Conservation (phyloP, 495 filamentous ascomycete species). For the Mycothermus thermophilus region DNA sequence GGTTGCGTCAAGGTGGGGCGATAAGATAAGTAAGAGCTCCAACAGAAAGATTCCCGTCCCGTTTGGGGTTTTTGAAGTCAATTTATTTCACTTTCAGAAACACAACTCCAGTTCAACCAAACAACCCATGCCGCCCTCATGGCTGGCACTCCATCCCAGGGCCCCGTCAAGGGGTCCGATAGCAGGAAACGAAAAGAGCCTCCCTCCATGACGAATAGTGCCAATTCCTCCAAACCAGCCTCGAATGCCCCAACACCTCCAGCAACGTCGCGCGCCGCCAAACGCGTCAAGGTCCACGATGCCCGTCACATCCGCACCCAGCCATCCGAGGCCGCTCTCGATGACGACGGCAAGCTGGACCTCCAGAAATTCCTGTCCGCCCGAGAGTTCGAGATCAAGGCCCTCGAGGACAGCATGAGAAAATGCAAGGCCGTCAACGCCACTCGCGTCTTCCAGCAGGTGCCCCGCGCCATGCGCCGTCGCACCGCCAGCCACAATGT, state of each 20-base stretch:
- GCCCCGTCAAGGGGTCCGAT: conserved; percentile 1
- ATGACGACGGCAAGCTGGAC: conserved; percentile 66
- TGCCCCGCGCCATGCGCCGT: conserved; percentile 70
- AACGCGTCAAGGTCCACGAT: conserved; percentile 52
- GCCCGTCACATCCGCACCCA: conserved; percentile 63
- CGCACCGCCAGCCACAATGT: conserved; percentile 91
- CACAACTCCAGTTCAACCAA: background rate
- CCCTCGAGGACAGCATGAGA: conserved; percentile 65
- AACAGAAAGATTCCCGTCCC: background rate
- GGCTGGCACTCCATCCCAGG: conserved; percentile 2
- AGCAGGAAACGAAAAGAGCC: conserved; percentile 15
- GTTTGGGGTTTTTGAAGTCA: conserved; percentile 10
- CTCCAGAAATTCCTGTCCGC: conserved; percentile 67
- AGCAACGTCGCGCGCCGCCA: conserved; percentile 11
- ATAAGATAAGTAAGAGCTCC: background rate
- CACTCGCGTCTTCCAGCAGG: conserved; percentile 73
- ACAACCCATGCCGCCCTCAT: conserved; percentile 4
- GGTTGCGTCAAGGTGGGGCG: background rate
- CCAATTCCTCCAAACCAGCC: background rate
- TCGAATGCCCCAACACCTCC: background rate
- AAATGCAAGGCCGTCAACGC: conserved; percentile 52
- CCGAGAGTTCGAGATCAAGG: conserved; percentile 76
- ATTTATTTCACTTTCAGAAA: background rate
- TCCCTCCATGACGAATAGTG: conserved; percentile 5
- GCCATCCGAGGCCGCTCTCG: conserved; percentile 53